Percentiles rank a stretch among this genome's conserved stretches.
Evolutionary conservation across 1,284 basidiomycete species (phyloP).

Genomic region (Abortiporus biennis): DNA sequence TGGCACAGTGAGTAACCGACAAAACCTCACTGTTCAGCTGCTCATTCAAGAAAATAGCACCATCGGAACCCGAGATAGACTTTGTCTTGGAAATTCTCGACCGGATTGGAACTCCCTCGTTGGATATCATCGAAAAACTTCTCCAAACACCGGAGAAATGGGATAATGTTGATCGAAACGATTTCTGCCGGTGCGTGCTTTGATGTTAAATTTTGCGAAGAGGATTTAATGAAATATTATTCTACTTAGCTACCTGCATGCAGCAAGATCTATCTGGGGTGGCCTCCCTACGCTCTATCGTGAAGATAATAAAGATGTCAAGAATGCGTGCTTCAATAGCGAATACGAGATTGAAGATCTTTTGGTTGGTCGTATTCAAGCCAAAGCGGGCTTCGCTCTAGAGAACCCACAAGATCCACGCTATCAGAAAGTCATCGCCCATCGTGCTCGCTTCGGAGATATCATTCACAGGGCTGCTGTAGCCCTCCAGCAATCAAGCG

Average conservation of each 20-base stretch:
- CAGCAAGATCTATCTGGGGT: conserved; percentile 62
- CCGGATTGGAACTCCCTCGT: conserved; percentile 57
- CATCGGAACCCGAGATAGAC: conserved; percentile 68
- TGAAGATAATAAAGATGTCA: conserved; percentile 52
- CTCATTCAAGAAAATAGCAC: too few species aligned
- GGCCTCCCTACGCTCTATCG: conserved; percentile 67
- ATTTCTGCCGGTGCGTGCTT: conserved; percentile 80
- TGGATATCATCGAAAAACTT: conserved; percentile 66
- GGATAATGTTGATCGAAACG: conserved; percentile 79
- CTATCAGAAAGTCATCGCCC: conserved; percentile 58
- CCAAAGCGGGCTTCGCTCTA: conserved; percentile 73
- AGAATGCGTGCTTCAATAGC: conserved; percentile 49
- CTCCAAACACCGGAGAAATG: conserved; percentile 51
- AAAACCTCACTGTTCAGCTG: too few species aligned
- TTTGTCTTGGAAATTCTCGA: conserved; percentile 81
- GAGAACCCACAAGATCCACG: conserved; percentile 72
- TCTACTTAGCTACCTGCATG: conserved; percentile 49
- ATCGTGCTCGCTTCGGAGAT: conserved; percentile 66
- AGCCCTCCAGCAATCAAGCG: conserved; percentile 50
- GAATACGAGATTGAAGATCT: conserved; percentile 63
- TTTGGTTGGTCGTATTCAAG: conserved; percentile 52
- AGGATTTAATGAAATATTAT: not conserved
- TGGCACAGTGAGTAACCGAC: conserved; percentile 89
- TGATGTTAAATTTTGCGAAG: conserved; percentile 4
- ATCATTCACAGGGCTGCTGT: conserved; percentile 68